Evolutionary conservation across 805 yeast genomes (phyloP), one percentile per base, ranked within the genome.

Genomic region (Wickerhamomyces bisporus): DNA sequence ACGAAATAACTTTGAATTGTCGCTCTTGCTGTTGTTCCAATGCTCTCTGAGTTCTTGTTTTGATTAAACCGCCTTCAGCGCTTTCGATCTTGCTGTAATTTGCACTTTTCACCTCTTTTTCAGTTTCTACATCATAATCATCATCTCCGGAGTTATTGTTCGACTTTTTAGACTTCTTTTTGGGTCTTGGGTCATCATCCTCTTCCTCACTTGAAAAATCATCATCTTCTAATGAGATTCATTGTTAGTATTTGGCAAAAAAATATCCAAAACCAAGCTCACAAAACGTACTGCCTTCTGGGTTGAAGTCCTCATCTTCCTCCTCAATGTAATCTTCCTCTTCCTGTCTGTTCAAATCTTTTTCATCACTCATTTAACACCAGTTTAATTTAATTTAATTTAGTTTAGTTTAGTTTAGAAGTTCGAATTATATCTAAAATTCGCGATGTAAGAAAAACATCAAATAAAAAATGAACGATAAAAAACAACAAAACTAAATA

Each of bases 41-140:
- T 21, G 60, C 61, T 33, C 83, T 59, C 45, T 80, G 91, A 17
- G 75, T 69, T 47, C 95, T 67, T 0, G 95, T 86, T 50, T 77
- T 75, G 26, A 86, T 72, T 38, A 81, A 68, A 0, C 87, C 82
- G n/a, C 81, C 83, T 12, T 65, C 52, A 32, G 68, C 50, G 52
- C 76, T 74, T 43, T 77, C 84, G 6, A 82, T 73, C 3, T 61
- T 60, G 6, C 73, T 64, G 53, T 82, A 82, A 20, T 50, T 44
- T 11, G 58, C 54, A 16, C 34, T 45, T 18, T 42, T 38, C 6
- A 52, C 55, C 18, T 55, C 66, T 3, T 54, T 61, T 6, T 53
- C 67, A 2, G 57, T 63, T 4, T 57, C 68, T 9, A 47, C 59
- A 8, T 50, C 60, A 9, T 53, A 62, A 1, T 57, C 68, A 3